These are phyloP conservation scores for Thalia dealbata DNA, from an alignment of 176 grass and related monocot genomes.

Conservation along the genomic window DNA sequence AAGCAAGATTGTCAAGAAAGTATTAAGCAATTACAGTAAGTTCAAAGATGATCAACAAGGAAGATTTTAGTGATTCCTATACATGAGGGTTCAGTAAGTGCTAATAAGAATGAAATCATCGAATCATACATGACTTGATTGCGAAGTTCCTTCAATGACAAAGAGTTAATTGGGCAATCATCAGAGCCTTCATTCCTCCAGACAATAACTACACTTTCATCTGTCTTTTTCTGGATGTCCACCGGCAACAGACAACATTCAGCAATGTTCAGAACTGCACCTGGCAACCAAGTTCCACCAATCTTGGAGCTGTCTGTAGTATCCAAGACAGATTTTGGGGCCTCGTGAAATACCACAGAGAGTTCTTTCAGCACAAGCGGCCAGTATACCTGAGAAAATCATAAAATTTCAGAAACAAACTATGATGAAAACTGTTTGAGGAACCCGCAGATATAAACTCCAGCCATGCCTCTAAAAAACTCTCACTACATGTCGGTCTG, in stretches of 20 bases:
- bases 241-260: slow-evolving; percentile 86
- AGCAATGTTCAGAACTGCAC: slow-evolving; percentile 73
- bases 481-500: background rate
- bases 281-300: slow-evolving; percentile 66
- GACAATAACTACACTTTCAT: slow-evolving; percentile 68
- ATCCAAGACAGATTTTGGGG: slow-evolving; percentile 56
- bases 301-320: slow-evolving; percentile 50
- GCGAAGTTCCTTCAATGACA: slow-evolving; percentile 72
- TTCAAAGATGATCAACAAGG: background rate
- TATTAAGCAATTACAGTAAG: background rate
- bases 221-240: slow-evolving; percentile 46
- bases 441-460: background rate
- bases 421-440: background rate
- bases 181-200: slow-evolving; percentile 83
- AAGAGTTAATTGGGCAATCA: slow-evolving; percentile 52
- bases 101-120: background rate
- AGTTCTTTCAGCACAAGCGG: slow-evolving; percentile 55
- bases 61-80: background rate
- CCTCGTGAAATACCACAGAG: slow-evolving; percentile 43
- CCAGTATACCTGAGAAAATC: slow-evolving; percentile 57
- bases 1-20: background rate
- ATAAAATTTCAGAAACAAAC: background rate
- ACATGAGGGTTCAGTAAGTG: background rate
- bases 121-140: slow-evolving; percentile 57
- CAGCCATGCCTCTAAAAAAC: no score